These are phyloP conservation scores for Pyrenochaeta sp. DNA, from an alignment of 2,329 filamentous ascomycete genomes.

Conservation along the genomic window DNA sequence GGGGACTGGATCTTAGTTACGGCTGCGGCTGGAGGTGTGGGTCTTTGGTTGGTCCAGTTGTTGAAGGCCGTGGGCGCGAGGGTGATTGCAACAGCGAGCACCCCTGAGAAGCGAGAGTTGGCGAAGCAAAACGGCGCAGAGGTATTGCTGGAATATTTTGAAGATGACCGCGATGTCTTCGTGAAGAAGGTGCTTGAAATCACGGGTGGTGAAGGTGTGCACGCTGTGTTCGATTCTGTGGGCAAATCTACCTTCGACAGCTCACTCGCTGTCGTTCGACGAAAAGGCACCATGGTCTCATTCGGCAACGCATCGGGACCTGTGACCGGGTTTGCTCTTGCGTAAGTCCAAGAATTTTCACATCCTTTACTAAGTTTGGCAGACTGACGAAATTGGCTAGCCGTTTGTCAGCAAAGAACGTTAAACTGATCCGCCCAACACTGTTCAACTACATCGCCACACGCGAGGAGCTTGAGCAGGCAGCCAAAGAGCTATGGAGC, in stretches of 20 bases:
- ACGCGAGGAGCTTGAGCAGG: constrained; percentile 74
- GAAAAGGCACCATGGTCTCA: constrained; percentile 79
- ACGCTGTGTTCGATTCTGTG: constrained; percentile 85
- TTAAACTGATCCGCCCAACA: constrained; percentile 77
- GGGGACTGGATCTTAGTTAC: constrained; percentile 86
- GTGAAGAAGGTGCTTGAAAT: constrained; percentile 68
- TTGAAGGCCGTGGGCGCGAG: constrained; percentile 75
- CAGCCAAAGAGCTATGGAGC: constrained; percentile 75
- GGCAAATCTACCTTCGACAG: constrained; percentile 86
- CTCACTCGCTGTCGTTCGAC: constrained; percentile 74
- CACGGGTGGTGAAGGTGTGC: constrained; percentile 75
- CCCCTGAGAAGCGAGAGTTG: constrained; percentile 73
- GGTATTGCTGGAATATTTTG: constrained; percentile 73
- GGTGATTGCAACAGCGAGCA: constrained; percentile 81
- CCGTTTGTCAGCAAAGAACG: constrained; percentile 74
- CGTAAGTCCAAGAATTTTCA: constrained; percentile 58
- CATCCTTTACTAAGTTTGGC: background rate
- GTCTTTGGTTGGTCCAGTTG: constrained; percentile 76
- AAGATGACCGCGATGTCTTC: constrained; percentile 57
- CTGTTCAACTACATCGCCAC: constrained; percentile 70
- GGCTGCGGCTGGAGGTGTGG: constrained; percentile 83
- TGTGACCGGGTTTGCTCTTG: constrained; percentile 72
- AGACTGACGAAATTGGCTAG: constrained; percentile 31
- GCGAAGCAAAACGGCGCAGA: constrained; percentile 76
- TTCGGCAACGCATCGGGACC: constrained; percentile 86